Evolutionary conservation across 2,329 filamentous ascomycete species (phyloP), one percentile per base, ranked within the genome.

Genomic region (Neospermospora avenae): DNA sequence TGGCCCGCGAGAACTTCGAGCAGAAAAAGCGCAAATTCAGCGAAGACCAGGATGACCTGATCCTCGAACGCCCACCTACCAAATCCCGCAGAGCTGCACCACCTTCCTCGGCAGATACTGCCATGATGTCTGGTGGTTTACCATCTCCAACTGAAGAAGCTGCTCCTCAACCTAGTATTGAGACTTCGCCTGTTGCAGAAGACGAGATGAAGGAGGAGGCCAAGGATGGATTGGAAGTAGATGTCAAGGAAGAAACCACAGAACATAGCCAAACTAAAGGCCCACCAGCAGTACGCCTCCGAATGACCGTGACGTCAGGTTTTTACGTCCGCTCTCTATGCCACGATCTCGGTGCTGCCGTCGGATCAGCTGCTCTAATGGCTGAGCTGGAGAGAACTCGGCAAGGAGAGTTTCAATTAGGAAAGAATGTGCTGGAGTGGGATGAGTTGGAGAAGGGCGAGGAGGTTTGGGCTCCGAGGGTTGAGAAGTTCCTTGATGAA

Each of bases 261-360:
- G 28, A 31, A 31, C 6, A 31, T 10, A 48, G 59, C 20, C 42
- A 64, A 48, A 20, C 80, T 72, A 77, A 86, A 70, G 84, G 82
- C 0, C 86, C 91, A 1, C 85, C 93, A 1, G 95, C 93, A 0
- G 90, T 85, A 52, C 88, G 85, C 71, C 85, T 99, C 61, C 87
- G 89, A 59, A 91, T 99, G 84, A 96, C 90, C 0, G 93, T 97
- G 55, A 92, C 92, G 1, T 96, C 92, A 0, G 95, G 95, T 41
- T 99, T 97, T 80, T 99, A 99, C 74, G 93, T 99, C 14, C 89
- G 95, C 64, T 96, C 90, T 60, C 85, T 99, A 67, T 93, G 91
- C 69, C 92, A 98, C 72, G 95, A 99, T 70, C 81, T 99, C 3
- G 95, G 93, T 22, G 80, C 86, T 66, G 91, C 91, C 67, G 81